Base-by-base conservation (phyloP, 495 filamentous ascomycete genomes). In the Cenococcum geophilum region DNA sequence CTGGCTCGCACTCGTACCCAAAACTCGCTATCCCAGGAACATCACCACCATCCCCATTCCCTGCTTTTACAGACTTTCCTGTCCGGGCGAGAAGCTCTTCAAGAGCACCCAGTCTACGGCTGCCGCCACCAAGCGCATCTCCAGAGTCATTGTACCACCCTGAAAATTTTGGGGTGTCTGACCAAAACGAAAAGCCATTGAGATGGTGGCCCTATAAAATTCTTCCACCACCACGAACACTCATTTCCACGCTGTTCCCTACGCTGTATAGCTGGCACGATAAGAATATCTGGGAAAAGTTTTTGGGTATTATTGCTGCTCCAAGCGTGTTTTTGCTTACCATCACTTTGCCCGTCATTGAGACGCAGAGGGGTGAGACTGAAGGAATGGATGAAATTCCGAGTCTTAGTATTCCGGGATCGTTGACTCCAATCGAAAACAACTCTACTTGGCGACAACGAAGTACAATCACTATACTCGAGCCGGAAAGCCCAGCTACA, bases 251-350 rank as follows among this genome's bases (percentile, higher is more conserved):
- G 0, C 76, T 97, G 3, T 99, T 97, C 66, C 95, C 95, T 10
- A 97, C 93, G 0, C 75, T 99, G 43, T 83, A 83, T 60, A 80
- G 77, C 16, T 99, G 91, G 88, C 76, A 73, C 52, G 81, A 86
- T 2, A 97, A 97, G 71, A 80, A 72, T 10, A 73, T 86, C 20
- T 88, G 84, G 82, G 91, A 89, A 61, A 91, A 88, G 61, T 65
- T 87, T 16, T 70, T 97, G 16, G 89, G 89, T 23, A 60, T 95
- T 12, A 76, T 93, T 57, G 89, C 91, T 5, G 86, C 89, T 2
- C 91, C 93, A 4, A 95, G 87, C 67, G 88, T 97, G 32, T 91
- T 99, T 56, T 77, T 96, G 5, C 79, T 99, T 11, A 91, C 91
- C 0, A 85, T 93, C 36, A 97, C 95, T 0, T 71, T 99, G n/a